Evolutionary conservation across 805 yeast species (phyloP).

Genomic region (Tetrapisispora arboricola): DNA sequence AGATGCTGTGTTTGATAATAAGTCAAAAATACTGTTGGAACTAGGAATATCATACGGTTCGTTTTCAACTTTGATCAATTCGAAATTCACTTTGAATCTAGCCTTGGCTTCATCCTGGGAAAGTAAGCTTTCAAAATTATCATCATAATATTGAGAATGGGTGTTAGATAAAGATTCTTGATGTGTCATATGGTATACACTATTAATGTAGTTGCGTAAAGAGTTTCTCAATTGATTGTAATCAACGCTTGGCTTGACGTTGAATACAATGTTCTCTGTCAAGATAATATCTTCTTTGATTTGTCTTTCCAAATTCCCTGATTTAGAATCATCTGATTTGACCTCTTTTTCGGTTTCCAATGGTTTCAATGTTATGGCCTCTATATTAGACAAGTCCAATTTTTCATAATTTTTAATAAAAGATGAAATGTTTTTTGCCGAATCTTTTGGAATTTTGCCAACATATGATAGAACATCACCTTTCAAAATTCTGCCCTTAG

Average conservation of each 20-base stretch:
- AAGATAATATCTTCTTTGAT: conserved; percentile 4
- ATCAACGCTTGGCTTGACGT: conserved; percentile 24
- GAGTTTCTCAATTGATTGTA: conserved; percentile 35
- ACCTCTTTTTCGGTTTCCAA: conserved; percentile 12
- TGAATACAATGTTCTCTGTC: conserved; percentile 21
- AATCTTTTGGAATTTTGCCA: conserved; percentile 55
- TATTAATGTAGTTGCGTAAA: conserved; percentile 35
- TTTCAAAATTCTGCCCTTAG: conserved; percentile 74
- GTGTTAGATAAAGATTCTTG: conserved; percentile 12
- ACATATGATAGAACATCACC: conserved; percentile 85
- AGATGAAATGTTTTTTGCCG: conserved; percentile 43
- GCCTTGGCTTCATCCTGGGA: conserved; percentile 31
- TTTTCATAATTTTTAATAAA: conserved; percentile 47
- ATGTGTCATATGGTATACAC: conserved; percentile 32
- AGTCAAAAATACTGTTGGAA: conserved; percentile 19
- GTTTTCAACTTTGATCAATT: conserved; percentile 9
- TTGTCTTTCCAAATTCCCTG: conserved; percentile 24
- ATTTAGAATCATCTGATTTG: conserved; percentile 9
- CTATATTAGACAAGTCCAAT: conserved; percentile 65
- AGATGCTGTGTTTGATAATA: conserved; percentile 8
- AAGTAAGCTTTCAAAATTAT: conserved; percentile 48
- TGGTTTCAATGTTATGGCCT: conserved; percentile 26
- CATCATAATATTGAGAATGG: conserved; percentile 43
- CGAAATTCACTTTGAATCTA: conserved; percentile 19
- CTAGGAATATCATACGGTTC: background rate